Evolutionary conservation across 805 yeast species (phyloP).

Genomic region (Starmerella vaccinii): DNA sequence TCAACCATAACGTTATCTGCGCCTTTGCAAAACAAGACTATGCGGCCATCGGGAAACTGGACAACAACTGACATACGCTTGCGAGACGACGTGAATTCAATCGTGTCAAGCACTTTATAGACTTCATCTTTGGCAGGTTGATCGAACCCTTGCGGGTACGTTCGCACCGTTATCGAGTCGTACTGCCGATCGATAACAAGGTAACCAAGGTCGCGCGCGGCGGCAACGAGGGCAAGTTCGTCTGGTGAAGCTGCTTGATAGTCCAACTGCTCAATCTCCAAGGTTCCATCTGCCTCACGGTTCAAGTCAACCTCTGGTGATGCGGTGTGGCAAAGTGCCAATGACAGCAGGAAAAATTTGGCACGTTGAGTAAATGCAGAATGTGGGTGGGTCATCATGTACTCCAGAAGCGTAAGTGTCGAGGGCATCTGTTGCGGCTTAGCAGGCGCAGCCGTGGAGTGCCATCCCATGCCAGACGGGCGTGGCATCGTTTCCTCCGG

Average conservation of each 20-base stretch:
- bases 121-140: slow-evolving; percentile 50
- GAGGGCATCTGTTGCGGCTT: slow-evolving; percentile 39
- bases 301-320: slow-evolving; percentile 49
- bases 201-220: slow-evolving; percentile 91
- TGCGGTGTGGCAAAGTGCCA: slow-evolving; percentile 86
- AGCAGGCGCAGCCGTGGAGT: slow-evolving; percentile 40
- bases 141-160: slow-evolving; percentile 76
- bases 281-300: slow-evolving; percentile 24
- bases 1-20: slow-evolving; percentile 88
- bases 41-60: slow-evolving; percentile 60
- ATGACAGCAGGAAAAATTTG: slow-evolving; percentile 63
- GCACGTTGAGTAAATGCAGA: slow-evolving; percentile 61
- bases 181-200: slow-evolving; percentile 64
- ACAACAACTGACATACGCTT: slow-evolving; percentile 92
- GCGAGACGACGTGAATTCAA: slow-evolving; percentile 78
- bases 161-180: slow-evolving; percentile 51
- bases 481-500: slow-evolving; percentile 6
- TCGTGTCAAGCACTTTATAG: slow-evolving; percentile 65
- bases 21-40: slow-evolving; percentile 81
- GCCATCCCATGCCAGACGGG: slow-evolving; percentile 32
- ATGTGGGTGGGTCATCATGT: slow-evolving; percentile 62
- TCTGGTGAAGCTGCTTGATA: slow-evolving; percentile 97
- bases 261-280: slow-evolving; percentile 50
- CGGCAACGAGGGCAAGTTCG: slow-evolving; percentile 84
- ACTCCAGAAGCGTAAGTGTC: slow-evolving; percentile 56